Evolutionary conservation across 2,329 filamentous ascomycete genomes (phyloP).

Genomic region (Phyllosticta citrichinensis): DNA sequence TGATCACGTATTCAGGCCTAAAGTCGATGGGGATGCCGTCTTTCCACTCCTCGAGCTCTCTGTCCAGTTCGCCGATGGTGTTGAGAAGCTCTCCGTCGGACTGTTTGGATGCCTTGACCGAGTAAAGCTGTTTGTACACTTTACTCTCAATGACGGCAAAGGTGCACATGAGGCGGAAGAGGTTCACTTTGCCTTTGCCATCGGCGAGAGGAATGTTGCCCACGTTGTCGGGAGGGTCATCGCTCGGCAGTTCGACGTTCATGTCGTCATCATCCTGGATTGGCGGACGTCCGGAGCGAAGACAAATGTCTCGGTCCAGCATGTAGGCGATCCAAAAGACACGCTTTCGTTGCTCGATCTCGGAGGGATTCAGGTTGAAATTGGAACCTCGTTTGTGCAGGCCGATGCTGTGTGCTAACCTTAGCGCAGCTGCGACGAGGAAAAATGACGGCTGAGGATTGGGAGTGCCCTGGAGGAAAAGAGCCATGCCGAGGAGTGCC

Average conservation of each 20-base stretch:
- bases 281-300: constrained; percentile 61
- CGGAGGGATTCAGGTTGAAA: constrained; percentile 86
- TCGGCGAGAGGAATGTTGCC: constrained; percentile 87
- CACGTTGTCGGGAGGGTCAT: constrained; percentile 82
- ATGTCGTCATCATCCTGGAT: constrained; percentile 73
- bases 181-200: constrained; percentile 84
- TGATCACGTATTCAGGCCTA: constrained; percentile 94
- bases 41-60: constrained; percentile 81
- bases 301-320: constrained; percentile 63
- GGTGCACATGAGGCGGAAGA: constrained; percentile 87
- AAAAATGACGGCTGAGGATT: constrained; percentile 94
- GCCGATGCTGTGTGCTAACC: constrained; percentile 86
- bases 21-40: constrained; percentile 91
- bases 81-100: constrained; percentile 88
- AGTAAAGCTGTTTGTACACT: constrained; percentile 89
- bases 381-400: constrained; percentile 87
- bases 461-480: constrained; percentile 92
- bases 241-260: constrained; percentile 91
- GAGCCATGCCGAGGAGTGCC: constrained; percentile 81
- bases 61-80: constrained; percentile 89
- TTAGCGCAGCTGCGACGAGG: constrained; percentile 79
- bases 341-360: constrained; percentile 80
- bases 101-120: constrained; percentile 82
- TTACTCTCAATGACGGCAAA: constrained; percentile 87
- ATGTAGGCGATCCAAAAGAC: constrained; percentile 72